phyloP scores from a whole-genome alignment of 805 yeast species.

The Teunomyces pallodes region DNA sequence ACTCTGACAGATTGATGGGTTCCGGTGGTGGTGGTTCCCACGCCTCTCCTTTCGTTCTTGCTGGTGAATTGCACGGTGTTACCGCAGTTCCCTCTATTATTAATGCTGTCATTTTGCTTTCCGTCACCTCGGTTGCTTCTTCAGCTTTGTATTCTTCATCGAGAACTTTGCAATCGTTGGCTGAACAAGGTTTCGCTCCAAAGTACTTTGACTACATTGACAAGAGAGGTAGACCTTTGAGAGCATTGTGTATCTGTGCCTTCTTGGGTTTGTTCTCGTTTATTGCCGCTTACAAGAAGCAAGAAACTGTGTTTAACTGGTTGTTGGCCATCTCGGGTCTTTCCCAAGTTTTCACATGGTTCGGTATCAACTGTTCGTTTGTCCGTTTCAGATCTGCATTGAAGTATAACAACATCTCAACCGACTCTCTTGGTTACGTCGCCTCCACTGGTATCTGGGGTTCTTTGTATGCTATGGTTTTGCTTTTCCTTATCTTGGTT shows the following conservation, averaged over 20 bases:
- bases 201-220: slow-evolving; percentile 38
- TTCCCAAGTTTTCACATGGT: slow-evolving; percentile 44
- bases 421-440: slow-evolving; percentile 31
- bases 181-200: slow-evolving; percentile 44
- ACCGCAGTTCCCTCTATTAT: slow-evolving; percentile 40
- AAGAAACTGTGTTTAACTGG: slow-evolving; percentile 41
- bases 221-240: slow-evolving; percentile 40
- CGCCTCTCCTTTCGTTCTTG: slow-evolving; percentile 44
- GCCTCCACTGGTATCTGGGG: slow-evolving; percentile 42
- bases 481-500: slow-evolving; percentile 33
- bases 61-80: slow-evolving; percentile 40
- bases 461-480: slow-evolving; percentile 31
- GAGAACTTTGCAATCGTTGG: slow-evolving; percentile 40
- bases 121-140: slow-evolving; percentile 43
- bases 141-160: slow-evolving; percentile 43
- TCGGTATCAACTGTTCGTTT: slow-evolving; percentile 39
- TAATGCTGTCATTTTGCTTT: slow-evolving; percentile 39
- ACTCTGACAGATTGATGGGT: slow-evolving; percentile 24
- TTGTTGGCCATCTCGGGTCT: slow-evolving; percentile 42
- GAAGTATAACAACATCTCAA: slow-evolving; percentile 26
- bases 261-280: slow-evolving; percentile 37
- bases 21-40: slow-evolving; percentile 27
- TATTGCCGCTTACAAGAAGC: slow-evolving; percentile 40
- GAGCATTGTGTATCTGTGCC: slow-evolving; percentile 34
- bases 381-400: slow-evolving; percentile 41